Conservation (phyloP, 306 rosid species). For the Calophaca sinica region DNA sequence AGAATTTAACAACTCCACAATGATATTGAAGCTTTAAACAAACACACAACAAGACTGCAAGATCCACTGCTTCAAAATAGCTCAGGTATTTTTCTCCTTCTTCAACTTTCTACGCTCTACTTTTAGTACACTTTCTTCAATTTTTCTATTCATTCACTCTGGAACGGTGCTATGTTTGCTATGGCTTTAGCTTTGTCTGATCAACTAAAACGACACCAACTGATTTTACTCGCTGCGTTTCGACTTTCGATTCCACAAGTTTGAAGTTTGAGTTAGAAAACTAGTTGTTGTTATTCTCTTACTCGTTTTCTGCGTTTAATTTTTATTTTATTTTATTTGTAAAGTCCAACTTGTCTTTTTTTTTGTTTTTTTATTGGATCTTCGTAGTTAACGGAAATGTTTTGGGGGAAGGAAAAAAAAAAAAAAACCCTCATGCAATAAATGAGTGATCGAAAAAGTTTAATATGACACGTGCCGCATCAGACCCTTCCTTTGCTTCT, state of each 20-base stretch:
- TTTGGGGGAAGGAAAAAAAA: background rate
- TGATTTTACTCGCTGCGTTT: background rate
- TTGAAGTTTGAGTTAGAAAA: slow-evolving; percentile 5
- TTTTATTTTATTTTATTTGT: background rate
- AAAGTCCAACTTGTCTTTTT: background rate
- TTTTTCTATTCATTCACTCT: background rate
- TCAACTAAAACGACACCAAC: background rate
- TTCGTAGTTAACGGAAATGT: background rate
- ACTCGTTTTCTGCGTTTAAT: background rate
- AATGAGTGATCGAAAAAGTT: background rate
- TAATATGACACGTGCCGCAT: slow-evolving; percentile 36
- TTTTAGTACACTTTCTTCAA: background rate
- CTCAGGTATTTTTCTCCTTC: slow-evolving; percentile 26
- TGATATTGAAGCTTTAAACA: slow-evolving; percentile 11
- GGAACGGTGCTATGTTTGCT: too few species aligned
- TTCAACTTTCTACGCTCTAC: background rate
- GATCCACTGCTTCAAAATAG: background rate
- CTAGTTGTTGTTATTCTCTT: background rate
- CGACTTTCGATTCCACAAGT: background rate
- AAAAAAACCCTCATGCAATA: background rate
- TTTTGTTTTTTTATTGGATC: background rate
- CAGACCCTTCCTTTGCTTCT: background rate
- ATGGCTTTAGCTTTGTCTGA: background rate
- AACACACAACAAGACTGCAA: background rate
- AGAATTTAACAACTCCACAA: background rate